Percentiles rank a stretch among this genome's conserved stretches.
phyloP scores from a whole-genome alignment of 2,329 filamentous ascomycete species.

The Aspergillus vadensis region DNA sequence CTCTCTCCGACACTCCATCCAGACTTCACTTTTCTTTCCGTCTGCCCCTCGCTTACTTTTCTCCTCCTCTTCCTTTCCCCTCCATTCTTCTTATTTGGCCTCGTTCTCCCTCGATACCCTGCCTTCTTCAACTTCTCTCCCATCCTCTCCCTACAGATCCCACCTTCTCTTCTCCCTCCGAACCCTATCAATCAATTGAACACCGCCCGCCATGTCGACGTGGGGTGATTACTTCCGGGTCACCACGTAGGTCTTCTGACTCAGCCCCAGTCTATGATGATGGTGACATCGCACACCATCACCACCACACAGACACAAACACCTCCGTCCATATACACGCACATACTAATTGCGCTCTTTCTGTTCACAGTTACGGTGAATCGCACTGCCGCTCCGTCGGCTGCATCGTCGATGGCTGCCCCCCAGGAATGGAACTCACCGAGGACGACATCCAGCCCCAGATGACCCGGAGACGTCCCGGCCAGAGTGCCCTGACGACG shows the following conservation, averaged over 20 bases:
- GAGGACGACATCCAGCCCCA: conserved; percentile 92
- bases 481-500: conserved; percentile 86
- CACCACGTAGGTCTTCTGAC: conserved; percentile 65
- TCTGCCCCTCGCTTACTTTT: neutral
- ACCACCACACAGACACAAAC: neutral
- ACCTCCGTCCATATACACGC: neutral
- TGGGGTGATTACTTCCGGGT: conserved; percentile 82
- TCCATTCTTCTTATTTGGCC: neutral
- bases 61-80: conserved; percentile 1
- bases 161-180: neutral
- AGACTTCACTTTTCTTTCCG: conserved; percentile 8
- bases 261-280: neutral
- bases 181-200: conserved; percentile 4
- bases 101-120: neutral
- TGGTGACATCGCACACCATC: neutral
- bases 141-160: neutral
- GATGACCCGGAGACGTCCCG: conserved; percentile 85
- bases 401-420: conserved; percentile 91
- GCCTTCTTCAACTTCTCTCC: neutral
- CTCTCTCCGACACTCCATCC: neutral
- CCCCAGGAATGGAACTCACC: conserved; percentile 81
- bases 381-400: conserved; percentile 92
- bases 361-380: conserved; percentile 64
- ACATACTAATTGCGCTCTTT: neutral
- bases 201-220: conserved; percentile 69